Evolutionary conservation across 1,284 basidiomycete genomes (phyloP).

Genomic region (Heterobasidion parviporum): DNA sequence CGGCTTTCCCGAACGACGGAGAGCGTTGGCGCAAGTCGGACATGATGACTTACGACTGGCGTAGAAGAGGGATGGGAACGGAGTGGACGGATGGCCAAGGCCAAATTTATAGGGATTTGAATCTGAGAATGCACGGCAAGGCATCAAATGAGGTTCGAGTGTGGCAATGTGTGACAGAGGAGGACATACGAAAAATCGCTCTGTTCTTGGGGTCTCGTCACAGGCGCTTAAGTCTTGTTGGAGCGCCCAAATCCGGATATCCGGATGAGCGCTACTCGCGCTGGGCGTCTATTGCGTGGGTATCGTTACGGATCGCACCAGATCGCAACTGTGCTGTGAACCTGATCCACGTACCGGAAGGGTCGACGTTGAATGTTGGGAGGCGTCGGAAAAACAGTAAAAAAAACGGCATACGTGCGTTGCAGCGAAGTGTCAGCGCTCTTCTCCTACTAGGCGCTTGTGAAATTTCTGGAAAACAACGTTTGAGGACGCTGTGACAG

Average conservation of each 20-base stretch:
- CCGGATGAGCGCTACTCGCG: not conserved
- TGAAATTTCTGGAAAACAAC: not conserved
- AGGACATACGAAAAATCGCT: not conserved
- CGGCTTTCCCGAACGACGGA: not conserved
- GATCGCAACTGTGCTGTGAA: no score
- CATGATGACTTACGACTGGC: not conserved
- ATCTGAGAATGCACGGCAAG: not conserved
- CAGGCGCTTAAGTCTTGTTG: not conserved
- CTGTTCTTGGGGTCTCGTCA: not conserved
- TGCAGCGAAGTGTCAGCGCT: not conserved
- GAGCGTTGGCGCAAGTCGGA: conserved; percentile 5
- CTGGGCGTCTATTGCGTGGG: not conserved
- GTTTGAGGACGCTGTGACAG: not conserved
- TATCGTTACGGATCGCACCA: no score
- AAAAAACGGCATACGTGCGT: not conserved
- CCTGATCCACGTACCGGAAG: no score
- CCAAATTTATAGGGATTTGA: not conserved
- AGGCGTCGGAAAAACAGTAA: not conserved
- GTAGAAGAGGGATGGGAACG: not conserved
- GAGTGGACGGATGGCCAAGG: not conserved
- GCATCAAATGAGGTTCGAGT: not conserved
- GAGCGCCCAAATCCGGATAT: not conserved
- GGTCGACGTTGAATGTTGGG: not conserved
- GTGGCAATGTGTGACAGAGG: not conserved
- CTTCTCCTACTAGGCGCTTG: not conserved